Evolutionary conservation across 75 land plant genomes (phyloP).

Genomic region (Cunninghamia lanceolata): DNA sequence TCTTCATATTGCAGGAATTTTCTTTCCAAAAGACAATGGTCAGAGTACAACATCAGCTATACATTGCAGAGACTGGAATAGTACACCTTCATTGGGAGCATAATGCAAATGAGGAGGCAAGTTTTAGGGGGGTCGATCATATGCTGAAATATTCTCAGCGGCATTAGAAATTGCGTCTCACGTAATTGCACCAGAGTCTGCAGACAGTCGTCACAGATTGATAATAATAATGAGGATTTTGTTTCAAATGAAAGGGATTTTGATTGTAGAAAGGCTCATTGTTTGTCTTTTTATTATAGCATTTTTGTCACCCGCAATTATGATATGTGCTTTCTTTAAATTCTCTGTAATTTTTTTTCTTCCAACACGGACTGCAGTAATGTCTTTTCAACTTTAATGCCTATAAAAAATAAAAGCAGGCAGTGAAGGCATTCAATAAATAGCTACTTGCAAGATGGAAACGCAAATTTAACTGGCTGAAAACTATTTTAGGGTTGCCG

Average conservation of each 20-base stretch:
- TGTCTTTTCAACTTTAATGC: too few species aligned
- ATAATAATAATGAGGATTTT: not conserved
- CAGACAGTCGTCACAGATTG: not conserved
- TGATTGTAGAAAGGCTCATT: conserved; percentile 18
- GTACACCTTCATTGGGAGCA: not conserved
- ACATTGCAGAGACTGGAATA: not conserved
- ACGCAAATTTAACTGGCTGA: too few species aligned
- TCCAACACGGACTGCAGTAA: too few species aligned
- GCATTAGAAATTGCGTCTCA: not conserved
- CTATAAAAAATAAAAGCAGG: too few species aligned
- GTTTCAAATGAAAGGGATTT: not conserved
- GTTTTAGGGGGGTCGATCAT: not conserved
- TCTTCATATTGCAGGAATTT: too few species aligned
- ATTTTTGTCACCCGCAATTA: conserved; percentile 79
- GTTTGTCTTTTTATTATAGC: conserved; percentile 64
- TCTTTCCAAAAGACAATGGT: not conserved
- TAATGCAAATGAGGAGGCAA: not conserved
- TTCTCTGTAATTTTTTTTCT: not conserved
- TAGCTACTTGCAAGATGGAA: too few species aligned
- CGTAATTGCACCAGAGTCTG: not conserved
- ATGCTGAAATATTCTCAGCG: not conserved
- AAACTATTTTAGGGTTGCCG: too few species aligned
- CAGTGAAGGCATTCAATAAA: too few species aligned
- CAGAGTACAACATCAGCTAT: not conserved
- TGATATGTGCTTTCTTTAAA: conserved; percentile 37